Conservation (phyloP, 1,139 yeast species). For the Pichia sp. region DNA sequence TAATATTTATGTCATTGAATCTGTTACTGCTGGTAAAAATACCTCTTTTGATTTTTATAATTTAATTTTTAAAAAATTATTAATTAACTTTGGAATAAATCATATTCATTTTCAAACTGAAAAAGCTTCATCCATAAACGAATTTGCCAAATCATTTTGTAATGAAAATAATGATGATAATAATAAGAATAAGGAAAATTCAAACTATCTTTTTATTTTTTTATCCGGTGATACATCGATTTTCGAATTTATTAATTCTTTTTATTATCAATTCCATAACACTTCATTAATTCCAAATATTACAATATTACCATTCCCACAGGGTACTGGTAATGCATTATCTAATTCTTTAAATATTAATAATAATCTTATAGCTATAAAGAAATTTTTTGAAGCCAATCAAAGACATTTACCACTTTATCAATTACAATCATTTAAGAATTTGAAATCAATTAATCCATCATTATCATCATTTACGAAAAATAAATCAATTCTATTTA, state of each 20-base stretch:
- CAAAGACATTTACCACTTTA: constrained; percentile 47
- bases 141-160: constrained; percentile 10
- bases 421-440: constrained; percentile 27
- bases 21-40: constrained; percentile 51
- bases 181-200: neutral
- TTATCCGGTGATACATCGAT: constrained; percentile 86
- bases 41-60: constrained; percentile 35
- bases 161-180: neutral
- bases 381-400: constrained; percentile 34
- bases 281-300: constrained; percentile 11
- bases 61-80: constrained; percentile 40
- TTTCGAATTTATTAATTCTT: constrained; percentile 62
- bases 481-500: constrained; percentile 33
- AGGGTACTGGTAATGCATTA: constrained; percentile 85
- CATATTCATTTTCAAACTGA: constrained; percentile 39
- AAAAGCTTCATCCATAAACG: constrained; percentile 10
- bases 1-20: constrained; percentile 38
- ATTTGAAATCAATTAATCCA: neutral
- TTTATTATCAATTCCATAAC: constrained; percentile 21
- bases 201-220: constrained; percentile 43
- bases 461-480: neutral
- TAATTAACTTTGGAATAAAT: constrained; percentile 37
- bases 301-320: constrained; percentile 47
- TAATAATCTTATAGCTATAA: constrained; percentile 37
- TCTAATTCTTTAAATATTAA: constrained; percentile 53